phyloP scores from a whole-genome alignment of 192 early-diverging fungal species.

The Coemansia sp. region DNA sequence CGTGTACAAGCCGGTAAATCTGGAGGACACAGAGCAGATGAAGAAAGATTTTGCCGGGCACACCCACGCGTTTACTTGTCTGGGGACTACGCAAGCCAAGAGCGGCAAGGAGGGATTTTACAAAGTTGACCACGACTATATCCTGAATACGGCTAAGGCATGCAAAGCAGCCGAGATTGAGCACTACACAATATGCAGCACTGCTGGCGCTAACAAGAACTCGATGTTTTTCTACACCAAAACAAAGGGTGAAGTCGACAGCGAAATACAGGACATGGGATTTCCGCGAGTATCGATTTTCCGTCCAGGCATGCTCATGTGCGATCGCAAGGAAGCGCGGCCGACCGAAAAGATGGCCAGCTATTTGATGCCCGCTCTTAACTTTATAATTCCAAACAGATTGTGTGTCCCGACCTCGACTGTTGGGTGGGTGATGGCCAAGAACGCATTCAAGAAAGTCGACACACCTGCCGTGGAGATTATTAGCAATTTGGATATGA shows the following conservation, averaged over 20 bases:
- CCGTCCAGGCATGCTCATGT: conserved; percentile 57
- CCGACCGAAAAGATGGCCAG: conserved; percentile 18
- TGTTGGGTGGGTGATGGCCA: conserved; percentile 48
- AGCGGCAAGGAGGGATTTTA: conserved; percentile 69
- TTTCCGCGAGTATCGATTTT: conserved; percentile 68
- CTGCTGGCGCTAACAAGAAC: conserved; percentile 55
- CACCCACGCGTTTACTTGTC: conserved; percentile 67
- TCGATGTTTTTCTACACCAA: conserved; percentile 67
- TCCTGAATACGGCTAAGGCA: conserved; percentile 50
- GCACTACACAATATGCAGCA: conserved; percentile 49
- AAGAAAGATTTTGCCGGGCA: conserved; percentile 30
- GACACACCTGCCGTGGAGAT: conserved; percentile 22
- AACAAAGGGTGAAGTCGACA: conserved; percentile 79
- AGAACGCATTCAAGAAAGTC: conserved; percentile 27
- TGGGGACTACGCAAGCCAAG: conserved; percentile 69
- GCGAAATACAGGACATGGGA: conserved; percentile 59
- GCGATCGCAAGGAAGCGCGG: conserved; percentile 47
- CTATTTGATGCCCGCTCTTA: conserved; percentile 19
- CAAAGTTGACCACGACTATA: conserved; percentile 79
- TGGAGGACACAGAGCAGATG: conserved; percentile 64
- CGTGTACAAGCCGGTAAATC: conserved; percentile 70
- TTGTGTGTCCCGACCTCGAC: conserved; percentile 29
- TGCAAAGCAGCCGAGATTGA: conserved; percentile 29
- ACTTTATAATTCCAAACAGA: conserved; percentile 22
- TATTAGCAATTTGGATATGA: conserved; percentile 31